phyloP scores from a whole-genome alignment of 345 rosid genomes.

The Erodium maritimum region DNA sequence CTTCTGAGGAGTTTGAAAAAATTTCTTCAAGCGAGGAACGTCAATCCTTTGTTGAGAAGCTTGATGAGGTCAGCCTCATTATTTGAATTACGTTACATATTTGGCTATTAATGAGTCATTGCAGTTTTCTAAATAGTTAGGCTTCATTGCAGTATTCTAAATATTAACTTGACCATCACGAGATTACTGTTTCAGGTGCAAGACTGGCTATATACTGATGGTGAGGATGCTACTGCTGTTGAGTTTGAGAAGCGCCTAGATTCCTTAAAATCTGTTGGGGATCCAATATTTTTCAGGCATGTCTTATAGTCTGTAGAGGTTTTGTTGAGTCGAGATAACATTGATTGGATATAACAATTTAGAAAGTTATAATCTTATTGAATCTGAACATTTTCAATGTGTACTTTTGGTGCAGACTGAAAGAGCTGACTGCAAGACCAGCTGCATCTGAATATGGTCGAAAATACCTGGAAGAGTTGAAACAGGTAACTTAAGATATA shows the following conservation, averaged over 20 bases:
- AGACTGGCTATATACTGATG: constrained; percentile 97
- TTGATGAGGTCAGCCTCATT: constrained; percentile 56
- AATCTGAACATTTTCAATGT: neutral
- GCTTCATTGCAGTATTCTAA: neutral
- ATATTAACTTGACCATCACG: neutral
- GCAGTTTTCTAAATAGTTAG: too few species aligned
- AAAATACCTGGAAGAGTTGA: constrained; percentile 45
- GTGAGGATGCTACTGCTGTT: constrained; percentile 77
- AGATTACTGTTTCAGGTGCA: constrained; percentile 46
- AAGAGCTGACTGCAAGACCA: constrained; percentile 80
- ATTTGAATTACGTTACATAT: neutral
- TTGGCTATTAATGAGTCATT: neutral
- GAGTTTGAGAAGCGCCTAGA: constrained; percentile 63
- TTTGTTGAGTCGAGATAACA: neutral
- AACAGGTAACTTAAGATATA: constrained; percentile 44
- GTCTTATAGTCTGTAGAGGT: neutral
- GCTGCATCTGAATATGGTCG: constrained; percentile 49
- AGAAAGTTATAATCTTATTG: neutral
- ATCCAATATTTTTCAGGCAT: constrained; percentile 74
- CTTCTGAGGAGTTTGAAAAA: constrained; percentile 54
- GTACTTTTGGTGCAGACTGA: constrained; percentile 32
- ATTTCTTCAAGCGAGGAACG: constrained; percentile 71
- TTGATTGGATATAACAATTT: neutral
- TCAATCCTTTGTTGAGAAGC: constrained; percentile 63
- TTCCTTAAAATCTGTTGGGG: constrained; percentile 58